phyloP scores from a whole-genome alignment of 768 basidiomycete species.

The Termitomyces eurrhizus region DNA sequence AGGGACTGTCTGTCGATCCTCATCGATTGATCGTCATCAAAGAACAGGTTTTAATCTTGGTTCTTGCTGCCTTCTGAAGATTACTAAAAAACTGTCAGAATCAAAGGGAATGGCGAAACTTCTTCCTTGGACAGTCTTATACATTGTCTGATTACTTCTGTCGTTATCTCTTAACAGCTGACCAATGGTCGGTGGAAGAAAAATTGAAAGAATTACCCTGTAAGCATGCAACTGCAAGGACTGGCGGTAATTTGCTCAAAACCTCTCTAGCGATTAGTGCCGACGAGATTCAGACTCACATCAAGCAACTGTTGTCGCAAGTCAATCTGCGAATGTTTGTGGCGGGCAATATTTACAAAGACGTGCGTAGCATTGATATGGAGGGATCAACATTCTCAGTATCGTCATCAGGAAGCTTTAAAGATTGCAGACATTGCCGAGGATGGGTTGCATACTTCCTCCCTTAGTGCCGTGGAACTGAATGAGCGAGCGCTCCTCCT shows the following conservation, averaged over 20 bases:
- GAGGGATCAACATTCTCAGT: not conserved
- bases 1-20: constrained; percentile 57
- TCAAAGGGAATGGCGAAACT: constrained; percentile 79
- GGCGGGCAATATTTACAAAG: constrained; percentile 80
- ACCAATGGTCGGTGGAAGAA: constrained; percentile 75
- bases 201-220: constrained; percentile 70
- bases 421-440: constrained; percentile 71
- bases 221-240: constrained; percentile 33
- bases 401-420: constrained; percentile 61
- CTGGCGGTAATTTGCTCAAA: not conserved
- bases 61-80: not conserved
- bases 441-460: constrained; percentile 49
- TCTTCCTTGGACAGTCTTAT: constrained; percentile 82
- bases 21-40: constrained; percentile 78
- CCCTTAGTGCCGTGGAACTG: constrained; percentile 53
- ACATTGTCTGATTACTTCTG: constrained; percentile 73
- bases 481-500: constrained; percentile 60
- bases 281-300: constrained; percentile 67
- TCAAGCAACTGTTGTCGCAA: constrained; percentile 52
- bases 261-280: constrained; percentile 55
- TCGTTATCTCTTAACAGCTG: constrained; percentile 65
- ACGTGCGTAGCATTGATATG: constrained; percentile 45
- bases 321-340: constrained; percentile 72
- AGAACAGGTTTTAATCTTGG: constrained; percentile 57
- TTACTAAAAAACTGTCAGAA: constrained; percentile 39